Conservation (phyloP, 768 basidiomycete species). For the Lyophyllum shimeji region DNA sequence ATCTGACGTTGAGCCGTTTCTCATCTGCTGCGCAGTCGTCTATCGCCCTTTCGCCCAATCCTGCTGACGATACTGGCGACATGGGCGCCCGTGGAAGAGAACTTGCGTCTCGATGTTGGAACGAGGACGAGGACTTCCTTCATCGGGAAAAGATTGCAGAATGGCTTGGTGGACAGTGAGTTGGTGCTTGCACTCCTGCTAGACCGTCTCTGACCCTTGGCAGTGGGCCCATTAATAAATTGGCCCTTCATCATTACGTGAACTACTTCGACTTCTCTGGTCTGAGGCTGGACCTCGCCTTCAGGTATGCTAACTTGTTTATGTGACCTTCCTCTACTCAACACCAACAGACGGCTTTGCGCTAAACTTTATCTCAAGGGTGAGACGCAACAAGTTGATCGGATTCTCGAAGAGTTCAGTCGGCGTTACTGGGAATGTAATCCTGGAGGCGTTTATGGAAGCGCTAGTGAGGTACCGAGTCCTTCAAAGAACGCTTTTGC, state of each 20-base stretch:
- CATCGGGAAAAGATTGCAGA: conserved; percentile 92
- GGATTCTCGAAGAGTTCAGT: conserved; percentile 92
- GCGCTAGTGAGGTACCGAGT: conserved; percentile 62
- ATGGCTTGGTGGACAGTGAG: conserved; percentile 92
- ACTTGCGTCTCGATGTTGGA: conserved; percentile 77
- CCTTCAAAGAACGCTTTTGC: not conserved
- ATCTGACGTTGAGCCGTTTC: conserved; percentile 44
- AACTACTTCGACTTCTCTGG: conserved; percentile 85
- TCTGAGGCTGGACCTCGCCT: conserved; percentile 83
- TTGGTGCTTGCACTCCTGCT: conserved; percentile 21
- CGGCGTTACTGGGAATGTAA: conserved; percentile 92
- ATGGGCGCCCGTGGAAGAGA: conserved; percentile 66
- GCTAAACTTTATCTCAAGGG: conserved; percentile 91
- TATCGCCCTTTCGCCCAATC: conserved; percentile 37
- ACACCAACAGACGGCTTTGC: conserved; percentile 67
- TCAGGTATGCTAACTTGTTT: conserved; percentile 54
- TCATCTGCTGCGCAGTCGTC: conserved; percentile 48
- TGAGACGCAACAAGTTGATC: conserved; percentile 97
- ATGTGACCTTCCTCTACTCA: not conserved
- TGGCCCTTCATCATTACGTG: conserved; percentile 78
- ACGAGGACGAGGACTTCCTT: conserved; percentile 83
- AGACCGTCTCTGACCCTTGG: conserved; percentile 7
- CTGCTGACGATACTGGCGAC: conserved; percentile 58
- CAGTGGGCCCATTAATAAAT: conserved; percentile 76
- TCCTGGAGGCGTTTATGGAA: conserved; percentile 75